phyloP scores from a whole-genome alignment of 345 rosid species.

The Durio zibethinus region DNA sequence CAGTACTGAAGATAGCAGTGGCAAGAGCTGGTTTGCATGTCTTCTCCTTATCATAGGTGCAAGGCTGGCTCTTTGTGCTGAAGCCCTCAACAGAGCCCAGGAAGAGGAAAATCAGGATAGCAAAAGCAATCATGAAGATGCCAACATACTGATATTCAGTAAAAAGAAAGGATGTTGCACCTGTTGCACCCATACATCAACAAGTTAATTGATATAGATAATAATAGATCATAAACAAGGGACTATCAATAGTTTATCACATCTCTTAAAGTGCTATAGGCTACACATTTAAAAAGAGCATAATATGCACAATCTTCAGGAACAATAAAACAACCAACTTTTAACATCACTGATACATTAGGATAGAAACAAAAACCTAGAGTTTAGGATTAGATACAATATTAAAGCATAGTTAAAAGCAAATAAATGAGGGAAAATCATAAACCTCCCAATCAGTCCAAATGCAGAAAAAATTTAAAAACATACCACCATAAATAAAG shows the following conservation, averaged over 20 bases:
- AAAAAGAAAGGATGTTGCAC: constrained; percentile 59
- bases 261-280: not conserved
- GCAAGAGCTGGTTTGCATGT: constrained; percentile 77
- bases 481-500: not conserved
- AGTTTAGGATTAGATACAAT: not conserved
- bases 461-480: not conserved
- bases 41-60: constrained; percentile 51
- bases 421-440: not conserved
- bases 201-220: not conserved
- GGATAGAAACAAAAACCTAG: not conserved
- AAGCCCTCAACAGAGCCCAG: constrained; percentile 65
- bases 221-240: not conserved
- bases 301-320: not conserved
- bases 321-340: not conserved
- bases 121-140: constrained; percentile 52
- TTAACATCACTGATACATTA: not conserved
- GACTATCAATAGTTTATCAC: not conserved
- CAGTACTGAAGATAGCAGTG: constrained; percentile 68
- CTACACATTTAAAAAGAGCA: not conserved
- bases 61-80: constrained; percentile 61
- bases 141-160: constrained; percentile 61
- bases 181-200: constrained; percentile 23
- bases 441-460: not conserved
- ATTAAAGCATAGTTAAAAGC: not conserved
- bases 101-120: constrained; percentile 47